Percentiles rank a stretch among this genome's conserved stretches.
Evolutionary conservation across 768 basidiomycete species (phyloP).

Genomic region (Vararia minispora): DNA sequence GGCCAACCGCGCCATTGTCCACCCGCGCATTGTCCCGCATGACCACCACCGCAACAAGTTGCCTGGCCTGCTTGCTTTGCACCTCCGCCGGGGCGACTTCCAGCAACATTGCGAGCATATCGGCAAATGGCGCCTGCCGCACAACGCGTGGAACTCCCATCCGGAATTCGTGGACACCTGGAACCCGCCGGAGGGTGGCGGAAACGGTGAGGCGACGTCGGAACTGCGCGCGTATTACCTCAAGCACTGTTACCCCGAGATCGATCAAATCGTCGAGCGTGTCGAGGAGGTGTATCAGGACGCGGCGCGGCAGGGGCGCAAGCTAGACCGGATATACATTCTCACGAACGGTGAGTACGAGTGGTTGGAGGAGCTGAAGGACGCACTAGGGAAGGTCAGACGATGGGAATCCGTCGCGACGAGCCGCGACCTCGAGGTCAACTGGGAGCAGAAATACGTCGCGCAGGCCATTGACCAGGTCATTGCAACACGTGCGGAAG

Average conservation of each 20-base stretch:
- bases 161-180: constrained; percentile 35
- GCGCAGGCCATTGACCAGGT: constrained; percentile 46
- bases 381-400: constrained; percentile 22
- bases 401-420: constrained; percentile 37
- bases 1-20: constrained; percentile 14
- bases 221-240: constrained; percentile 29
- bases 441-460: constrained; percentile 32
- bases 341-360: constrained; percentile 38
- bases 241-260: constrained; percentile 34
- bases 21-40: constrained; percentile 5
- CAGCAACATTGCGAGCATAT: constrained; percentile 30
- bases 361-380: constrained; percentile 33
- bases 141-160: constrained; percentile 38
- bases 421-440: constrained; percentile 29
- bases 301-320: constrained; percentile 24
- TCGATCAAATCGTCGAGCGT: constrained; percentile 29
- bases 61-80: constrained; percentile 31
- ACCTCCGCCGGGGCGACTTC: constrained; percentile 42
- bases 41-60: constrained; percentile 9
- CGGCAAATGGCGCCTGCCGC: constrained; percentile 31
- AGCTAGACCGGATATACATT: constrained; percentile 32
- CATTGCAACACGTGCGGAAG: constrained; percentile 35
- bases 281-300: constrained; percentile 29
- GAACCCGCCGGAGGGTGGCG: constrained; percentile 26
- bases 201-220: constrained; percentile 22